These are phyloP conservation scores for Torulaspora maleeae DNA, from an alignment of 805 yeast genomes.

Conservation along the genomic window DNA sequence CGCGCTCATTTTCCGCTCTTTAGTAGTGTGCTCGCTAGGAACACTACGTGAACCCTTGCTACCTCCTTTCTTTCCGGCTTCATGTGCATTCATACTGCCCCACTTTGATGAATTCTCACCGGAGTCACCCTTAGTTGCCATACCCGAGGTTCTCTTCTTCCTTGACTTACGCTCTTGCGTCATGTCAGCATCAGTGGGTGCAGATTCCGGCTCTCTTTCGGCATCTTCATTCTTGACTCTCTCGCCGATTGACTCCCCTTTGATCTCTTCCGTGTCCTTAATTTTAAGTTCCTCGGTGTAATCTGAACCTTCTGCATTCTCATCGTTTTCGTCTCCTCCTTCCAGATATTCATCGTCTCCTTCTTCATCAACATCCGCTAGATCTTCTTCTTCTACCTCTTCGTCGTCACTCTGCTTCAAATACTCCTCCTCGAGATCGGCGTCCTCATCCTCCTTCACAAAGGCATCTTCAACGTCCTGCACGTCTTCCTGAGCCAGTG, in stretches of 20 bases:
- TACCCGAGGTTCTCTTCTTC: neutral
- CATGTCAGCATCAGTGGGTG: neutral
- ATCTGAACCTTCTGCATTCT: slow-evolving; percentile 1
- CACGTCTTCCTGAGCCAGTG: neutral
- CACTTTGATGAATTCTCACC: neutral
- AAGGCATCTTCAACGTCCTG: neutral
- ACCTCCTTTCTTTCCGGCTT: neutral
- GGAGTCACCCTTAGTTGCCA: neutral
- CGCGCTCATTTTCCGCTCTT: neutral
- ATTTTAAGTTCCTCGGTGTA: neutral
- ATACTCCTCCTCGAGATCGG: slow-evolving; percentile 1
- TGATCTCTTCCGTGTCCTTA: neutral
- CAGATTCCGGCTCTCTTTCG: neutral
- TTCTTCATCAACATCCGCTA: neutral
- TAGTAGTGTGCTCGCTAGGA: neutral
- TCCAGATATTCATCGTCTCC: slow-evolving; percentile 2
- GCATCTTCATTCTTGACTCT: neutral
- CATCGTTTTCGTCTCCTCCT: neutral
- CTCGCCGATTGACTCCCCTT: neutral
- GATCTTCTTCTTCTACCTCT: neutral
- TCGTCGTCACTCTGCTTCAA: neutral
- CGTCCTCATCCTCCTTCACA: slow-evolving; percentile 1
- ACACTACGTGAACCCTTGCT: neutral
- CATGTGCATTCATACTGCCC: neutral
- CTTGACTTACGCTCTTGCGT: neutral